Evolutionary conservation across 805 yeast genomes (phyloP).

Genomic region (Scheffersomyces coipomensis): DNA sequence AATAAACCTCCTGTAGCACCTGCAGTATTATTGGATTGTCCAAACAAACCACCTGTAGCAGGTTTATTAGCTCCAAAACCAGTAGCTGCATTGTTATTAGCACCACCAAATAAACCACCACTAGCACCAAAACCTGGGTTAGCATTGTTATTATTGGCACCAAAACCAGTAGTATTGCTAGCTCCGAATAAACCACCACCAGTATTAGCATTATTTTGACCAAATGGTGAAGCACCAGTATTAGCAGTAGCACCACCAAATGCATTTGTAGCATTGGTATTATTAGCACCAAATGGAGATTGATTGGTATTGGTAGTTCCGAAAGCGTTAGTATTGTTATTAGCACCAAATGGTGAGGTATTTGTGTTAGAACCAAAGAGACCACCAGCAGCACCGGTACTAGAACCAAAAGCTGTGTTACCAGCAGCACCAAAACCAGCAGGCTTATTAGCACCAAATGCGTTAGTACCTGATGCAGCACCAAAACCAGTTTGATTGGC

Average conservation of each 20-base stretch:
- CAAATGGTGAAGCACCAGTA: slow-evolving; percentile 2
- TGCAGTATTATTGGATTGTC: slow-evolving; percentile 23
- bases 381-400: slow-evolving; percentile 9
- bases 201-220: slow-evolving; percentile 8
- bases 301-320: slow-evolving; percentile 17
- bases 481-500: slow-evolving; percentile 11
- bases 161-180: slow-evolving; percentile 9
- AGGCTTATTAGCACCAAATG: slow-evolving; percentile 29
- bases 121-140: slow-evolving; percentile 5
- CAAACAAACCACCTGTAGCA: slow-evolving; percentile 45
- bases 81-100: slow-evolving; percentile 1
- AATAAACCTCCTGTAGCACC: slow-evolving; percentile 21
- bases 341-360: slow-evolving; percentile 15
- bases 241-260: slow-evolving; percentile 13
- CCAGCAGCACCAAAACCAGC: slow-evolving; percentile 14
- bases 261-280: slow-evolving; percentile 15
- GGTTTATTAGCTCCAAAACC: slow-evolving; percentile 19
- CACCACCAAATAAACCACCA: slow-evolving; percentile 13
- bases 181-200: slow-evolving; percentile 33
- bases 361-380: slow-evolving; percentile 10
- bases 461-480: slow-evolving; percentile 4
- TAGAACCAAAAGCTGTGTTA: slow-evolving; percentile 4
- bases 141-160: slow-evolving; percentile 7
- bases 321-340: slow-evolving; percentile 11
- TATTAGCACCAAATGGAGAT: slow-evolving; percentile 22